Conservation (phyloP, 2,329 filamentous ascomycete species). For the Neobulgaria alba region DNA sequence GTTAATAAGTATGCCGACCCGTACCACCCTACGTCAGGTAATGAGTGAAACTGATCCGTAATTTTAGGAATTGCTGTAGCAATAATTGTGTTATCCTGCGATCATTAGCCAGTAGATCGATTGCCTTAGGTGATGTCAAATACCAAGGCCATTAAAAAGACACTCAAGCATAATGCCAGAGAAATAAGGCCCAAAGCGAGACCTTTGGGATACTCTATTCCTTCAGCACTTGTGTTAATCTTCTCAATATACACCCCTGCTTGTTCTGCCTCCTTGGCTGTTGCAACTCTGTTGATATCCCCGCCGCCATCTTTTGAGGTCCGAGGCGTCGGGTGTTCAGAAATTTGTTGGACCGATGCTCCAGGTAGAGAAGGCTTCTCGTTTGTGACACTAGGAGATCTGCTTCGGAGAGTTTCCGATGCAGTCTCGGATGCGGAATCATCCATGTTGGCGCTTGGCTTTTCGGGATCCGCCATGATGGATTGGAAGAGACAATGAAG, state of each 20-base stretch:
- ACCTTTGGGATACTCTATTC: slow-evolving; percentile 8
- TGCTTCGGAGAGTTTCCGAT: slow-evolving; percentile 8
- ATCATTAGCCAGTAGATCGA: background rate
- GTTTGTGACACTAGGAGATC: slow-evolving; percentile 13
- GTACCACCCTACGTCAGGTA: slow-evolving; percentile 39
- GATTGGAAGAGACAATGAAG: slow-evolving; percentile 1
- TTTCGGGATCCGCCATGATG: slow-evolving; percentile 7
- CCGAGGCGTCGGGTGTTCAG: slow-evolving; percentile 7
- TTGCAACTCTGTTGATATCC: background rate
- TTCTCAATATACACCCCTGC: background rate
- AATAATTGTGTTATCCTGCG: slow-evolving; percentile 28
- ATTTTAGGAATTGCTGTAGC: slow-evolving; percentile 33
- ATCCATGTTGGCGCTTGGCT: slow-evolving; percentile 5
- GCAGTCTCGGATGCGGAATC: slow-evolving; percentile 15
- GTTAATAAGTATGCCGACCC: slow-evolving; percentile 33
- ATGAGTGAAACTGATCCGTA: slow-evolving; percentile 32
- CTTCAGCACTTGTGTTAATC: background rate
- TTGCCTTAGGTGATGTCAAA: background rate
- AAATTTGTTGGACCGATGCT: slow-evolving; percentile 6
- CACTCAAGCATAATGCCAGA: slow-evolving; percentile 7
- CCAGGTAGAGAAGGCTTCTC: slow-evolving; percentile 8
- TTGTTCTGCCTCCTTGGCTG: background rate
- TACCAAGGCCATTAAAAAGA: slow-evolving; percentile 12
- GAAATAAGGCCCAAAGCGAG: slow-evolving; percentile 7
- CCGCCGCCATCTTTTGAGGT: background rate